Evolutionary conservation across 2,329 filamentous ascomycete species (phyloP).

Genomic region (Xylaria sp.): DNA sequence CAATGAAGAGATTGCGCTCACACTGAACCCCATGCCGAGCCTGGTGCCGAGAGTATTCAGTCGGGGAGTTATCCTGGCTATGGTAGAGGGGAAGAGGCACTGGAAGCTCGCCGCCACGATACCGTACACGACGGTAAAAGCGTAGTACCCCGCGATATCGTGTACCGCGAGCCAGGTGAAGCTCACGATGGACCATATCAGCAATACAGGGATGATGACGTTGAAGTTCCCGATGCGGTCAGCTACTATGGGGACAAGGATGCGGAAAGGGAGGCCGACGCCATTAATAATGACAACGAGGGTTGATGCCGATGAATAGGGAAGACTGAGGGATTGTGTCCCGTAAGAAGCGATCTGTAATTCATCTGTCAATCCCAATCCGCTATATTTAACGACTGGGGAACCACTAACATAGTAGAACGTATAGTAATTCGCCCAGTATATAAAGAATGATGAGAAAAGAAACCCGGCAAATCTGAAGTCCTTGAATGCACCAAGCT

Average conservation of each 20-base stretch:
- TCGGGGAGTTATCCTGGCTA: constrained; percentile 54
- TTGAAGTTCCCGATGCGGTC: constrained; percentile 54
- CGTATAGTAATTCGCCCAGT: constrained; percentile 57
- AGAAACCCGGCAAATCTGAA: constrained; percentile 52
- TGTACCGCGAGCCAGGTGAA: constrained; percentile 55
- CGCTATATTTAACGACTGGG: neutral
- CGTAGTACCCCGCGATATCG: constrained; percentile 50
- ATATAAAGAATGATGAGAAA: constrained; percentile 52
- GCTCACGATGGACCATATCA: constrained; percentile 49
- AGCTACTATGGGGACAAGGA: constrained; percentile 52
- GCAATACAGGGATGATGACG: constrained; percentile 47
- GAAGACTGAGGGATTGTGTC: constrained; percentile 49
- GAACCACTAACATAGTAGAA: constrained; percentile 55
- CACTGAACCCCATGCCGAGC: constrained; percentile 56
- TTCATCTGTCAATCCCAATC: neutral
- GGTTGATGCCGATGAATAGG: constrained; percentile 50
- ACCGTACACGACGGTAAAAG: constrained; percentile 53
- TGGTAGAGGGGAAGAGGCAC: constrained; percentile 54
- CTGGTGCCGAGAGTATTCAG: constrained; percentile 55
- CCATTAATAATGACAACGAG: constrained; percentile 56
- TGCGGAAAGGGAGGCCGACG: constrained; percentile 53
- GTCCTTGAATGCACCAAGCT: constrained; percentile 48
- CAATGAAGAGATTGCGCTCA: constrained; percentile 53
- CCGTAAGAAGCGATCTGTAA: constrained; percentile 51
- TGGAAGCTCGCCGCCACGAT: constrained; percentile 53